Percentiles rank a stretch among this genome's conserved stretches.
phyloP scores from a whole-genome alignment of 1,139 yeast genomes.

The Debaryomyces sp. region DNA sequence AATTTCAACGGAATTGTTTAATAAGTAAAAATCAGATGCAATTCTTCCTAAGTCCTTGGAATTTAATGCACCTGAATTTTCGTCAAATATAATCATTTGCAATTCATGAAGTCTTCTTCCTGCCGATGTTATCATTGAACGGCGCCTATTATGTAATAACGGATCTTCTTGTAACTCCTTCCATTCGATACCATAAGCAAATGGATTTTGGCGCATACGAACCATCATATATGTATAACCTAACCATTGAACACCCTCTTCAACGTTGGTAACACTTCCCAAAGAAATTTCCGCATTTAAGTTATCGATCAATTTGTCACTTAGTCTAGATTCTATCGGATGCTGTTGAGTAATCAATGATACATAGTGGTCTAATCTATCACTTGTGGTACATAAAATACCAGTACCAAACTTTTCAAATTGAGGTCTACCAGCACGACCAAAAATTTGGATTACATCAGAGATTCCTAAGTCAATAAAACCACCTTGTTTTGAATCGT shows the following conservation, averaged over 20 bases:
- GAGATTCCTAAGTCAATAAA: slow-evolving; percentile 91
- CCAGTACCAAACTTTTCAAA: slow-evolving; percentile 93
- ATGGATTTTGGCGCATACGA: slow-evolving; percentile 92
- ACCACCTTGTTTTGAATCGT: slow-evolving; percentile 94
- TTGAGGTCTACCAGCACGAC: slow-evolving; percentile 99
- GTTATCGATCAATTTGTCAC: slow-evolving; percentile 82
- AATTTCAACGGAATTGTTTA: slow-evolving; percentile 84
- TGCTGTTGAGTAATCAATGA: slow-evolving; percentile 90
- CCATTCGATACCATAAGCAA: slow-evolving; percentile 93
- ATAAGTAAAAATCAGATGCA: slow-evolving; percentile 89
- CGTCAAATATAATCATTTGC: slow-evolving; percentile 95
- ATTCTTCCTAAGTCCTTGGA: slow-evolving; percentile 92
- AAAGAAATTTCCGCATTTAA: slow-evolving; percentile 94
- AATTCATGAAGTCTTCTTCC: slow-evolving; percentile 80
- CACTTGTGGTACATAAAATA: slow-evolving; percentile 81
- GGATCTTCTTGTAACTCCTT: slow-evolving; percentile 84
- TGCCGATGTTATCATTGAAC: slow-evolving; percentile 74
- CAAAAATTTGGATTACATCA: slow-evolving; percentile 96
- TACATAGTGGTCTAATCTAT: slow-evolving; percentile 81
- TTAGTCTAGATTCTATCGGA: slow-evolving; percentile 88
- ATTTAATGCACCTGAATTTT: slow-evolving; percentile 74
- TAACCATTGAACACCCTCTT: slow-evolving; percentile 96
- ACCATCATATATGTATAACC: slow-evolving; percentile 96
- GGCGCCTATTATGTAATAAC: slow-evolving; percentile 67
- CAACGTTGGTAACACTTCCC: slow-evolving; percentile 93